These are phyloP conservation scores for Solanum hybrid DNA, from an alignment of 305 asterid species.

Conservation along the genomic window DNA sequence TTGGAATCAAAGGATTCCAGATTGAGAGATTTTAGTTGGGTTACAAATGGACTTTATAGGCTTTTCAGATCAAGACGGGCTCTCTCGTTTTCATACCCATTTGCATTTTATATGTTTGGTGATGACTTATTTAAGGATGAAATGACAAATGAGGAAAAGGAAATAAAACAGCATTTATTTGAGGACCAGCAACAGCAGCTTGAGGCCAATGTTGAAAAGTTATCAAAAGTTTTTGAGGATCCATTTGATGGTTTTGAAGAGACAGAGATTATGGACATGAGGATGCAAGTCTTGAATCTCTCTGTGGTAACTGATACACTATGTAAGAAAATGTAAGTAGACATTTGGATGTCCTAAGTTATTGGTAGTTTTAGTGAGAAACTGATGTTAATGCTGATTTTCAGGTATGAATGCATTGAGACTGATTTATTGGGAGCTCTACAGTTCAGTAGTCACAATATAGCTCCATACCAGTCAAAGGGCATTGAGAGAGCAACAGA, in stretches of 20 bases:
- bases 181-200: conserved; percentile 99
- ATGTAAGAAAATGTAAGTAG: conserved; percentile 76
- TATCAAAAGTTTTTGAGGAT: conserved; percentile 77
- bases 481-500: conserved; percentile 86
- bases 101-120: conserved; percentile 93
- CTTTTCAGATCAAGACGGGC: conserved; percentile 88
- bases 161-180: conserved; percentile 67
- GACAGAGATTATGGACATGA: conserved; percentile 36
- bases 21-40: conserved; percentile 83
- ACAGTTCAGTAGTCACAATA: conserved; percentile 46
- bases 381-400: conserved; percentile 19
- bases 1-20: conserved; percentile 47
- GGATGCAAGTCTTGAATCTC: conserved; percentile 74
- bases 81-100: conserved; percentile 85
- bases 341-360: neutral
- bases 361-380: conserved; percentile 1
- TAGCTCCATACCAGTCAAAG: conserved; percentile 84
- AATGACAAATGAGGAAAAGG: conserved; percentile 51
- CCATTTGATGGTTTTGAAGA: conserved; percentile 55
- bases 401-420: conserved; percentile 94
- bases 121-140: conserved; percentile 71
- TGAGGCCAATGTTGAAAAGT: conserved; percentile 77
- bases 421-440: conserved; percentile 81
- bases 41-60: conserved; percentile 61
- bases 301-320: conserved; percentile 53